phyloP scores from a whole-genome alignment of 2,329 filamentous ascomycete species.

The Claviceps maximensis region DNA sequence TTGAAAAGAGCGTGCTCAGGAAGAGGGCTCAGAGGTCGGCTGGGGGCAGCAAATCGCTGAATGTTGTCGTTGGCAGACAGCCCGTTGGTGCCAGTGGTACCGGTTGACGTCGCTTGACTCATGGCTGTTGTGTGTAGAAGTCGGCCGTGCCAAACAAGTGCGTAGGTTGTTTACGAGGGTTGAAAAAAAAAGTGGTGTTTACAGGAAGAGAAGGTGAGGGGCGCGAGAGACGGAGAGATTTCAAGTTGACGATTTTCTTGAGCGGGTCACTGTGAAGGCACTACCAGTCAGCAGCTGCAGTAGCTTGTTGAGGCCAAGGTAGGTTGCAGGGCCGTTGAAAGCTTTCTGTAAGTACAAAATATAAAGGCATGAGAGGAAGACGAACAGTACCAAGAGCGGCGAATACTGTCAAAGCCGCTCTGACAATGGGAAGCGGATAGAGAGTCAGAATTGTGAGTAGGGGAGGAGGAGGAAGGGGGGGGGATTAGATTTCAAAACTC shows the following conservation, averaged over 20 bases:
- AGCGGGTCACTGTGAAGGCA: constrained; percentile 5
- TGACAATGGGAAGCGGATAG: neutral
- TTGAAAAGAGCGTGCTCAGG: constrained; percentile 89
- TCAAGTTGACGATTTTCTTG: constrained; percentile 3
- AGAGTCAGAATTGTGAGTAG: neutral
- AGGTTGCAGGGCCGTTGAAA: neutral
- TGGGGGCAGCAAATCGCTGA: constrained; percentile 85
- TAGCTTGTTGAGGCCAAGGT: constrained; percentile 3
- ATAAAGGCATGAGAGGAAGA: neutral
- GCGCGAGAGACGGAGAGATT: neutral
- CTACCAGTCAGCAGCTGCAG: constrained; percentile 3
- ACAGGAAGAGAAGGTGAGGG: neutral
- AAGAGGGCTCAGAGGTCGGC: constrained; percentile 79
- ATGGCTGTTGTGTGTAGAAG: constrained; percentile 23
- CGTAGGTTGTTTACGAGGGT: neutral
- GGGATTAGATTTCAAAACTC: neutral
- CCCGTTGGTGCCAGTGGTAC: constrained; percentile 37
- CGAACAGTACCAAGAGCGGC: neutral
- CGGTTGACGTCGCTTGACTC: constrained; percentile 35
- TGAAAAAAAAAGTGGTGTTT: constrained; percentile 4
- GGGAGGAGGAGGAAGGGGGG: neutral
- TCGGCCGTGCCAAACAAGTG: constrained; percentile 6
- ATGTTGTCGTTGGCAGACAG: constrained; percentile 96
- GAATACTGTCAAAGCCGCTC: neutral
- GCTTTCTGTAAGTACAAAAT: neutral